Base-by-base conservation (phyloP, 257 asterid species). In the Mitragyna speciosa region DNA sequence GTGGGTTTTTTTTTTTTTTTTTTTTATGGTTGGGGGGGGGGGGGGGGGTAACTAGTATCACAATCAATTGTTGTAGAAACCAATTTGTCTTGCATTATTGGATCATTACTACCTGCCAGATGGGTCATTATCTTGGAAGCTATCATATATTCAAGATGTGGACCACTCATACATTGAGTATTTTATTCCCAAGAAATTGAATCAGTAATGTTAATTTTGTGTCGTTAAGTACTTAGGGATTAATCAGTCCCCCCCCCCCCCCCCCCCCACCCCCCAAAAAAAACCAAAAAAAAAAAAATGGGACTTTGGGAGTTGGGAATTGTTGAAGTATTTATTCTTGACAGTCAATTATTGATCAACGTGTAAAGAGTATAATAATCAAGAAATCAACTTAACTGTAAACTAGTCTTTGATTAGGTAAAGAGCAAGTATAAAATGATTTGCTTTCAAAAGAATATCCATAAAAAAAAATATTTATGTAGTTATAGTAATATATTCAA, bases 201-300 rank as follows among this genome's bases (percentile, higher is more conserved):
- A 59, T 41, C 71, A 6, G 58, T 58, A 24, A 75, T 58, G 22
- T 41, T 56, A 41, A n/a, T 11, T 58, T 24, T 30, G 10, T 56
- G n/a, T 39, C n/a, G 77, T 79, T 6, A 30, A 39, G 78, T 73
- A 33, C 36, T 79, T 47, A 47, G 74, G 59, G 49, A 6, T 48
- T 26, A 24, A 64, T 19, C 5, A 73, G 64, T 80, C 79, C 17
- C 36, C 70, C n/a, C n/a, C n/a, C n/a, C n/a, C n/a, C n/a, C n/a
- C n/a, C n/a, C n/a, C n/a, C n/a, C n/a, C n/a, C n/a, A n/a, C n/a
- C n/a, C n/a, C n/a, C n/a, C n/a, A n/a, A n/a, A n/a, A n/a, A n/a
- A n/a, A n/a, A n/a, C n/a, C 39, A 36, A 36, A 36, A 36, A 36
- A 36, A 36, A 36, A 4, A 36, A n/a, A 24, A 72, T 78, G 15